Conservation (phyloP, 352 stramenopile species). For the Globisporangium radiosum region DNA sequence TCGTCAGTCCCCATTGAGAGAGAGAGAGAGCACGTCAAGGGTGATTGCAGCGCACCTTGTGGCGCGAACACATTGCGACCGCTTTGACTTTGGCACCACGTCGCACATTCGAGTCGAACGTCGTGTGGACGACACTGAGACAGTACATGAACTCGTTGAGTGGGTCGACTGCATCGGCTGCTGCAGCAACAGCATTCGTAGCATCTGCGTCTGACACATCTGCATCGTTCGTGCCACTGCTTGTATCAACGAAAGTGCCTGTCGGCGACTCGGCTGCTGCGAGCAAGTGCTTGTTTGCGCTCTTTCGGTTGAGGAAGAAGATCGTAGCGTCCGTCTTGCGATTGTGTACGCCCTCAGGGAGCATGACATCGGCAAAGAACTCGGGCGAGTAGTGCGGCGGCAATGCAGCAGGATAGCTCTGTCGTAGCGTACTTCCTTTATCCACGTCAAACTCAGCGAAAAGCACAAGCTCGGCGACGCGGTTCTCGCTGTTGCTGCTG, state of each 20-base stretch:
- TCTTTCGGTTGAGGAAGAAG: slow-evolving; percentile 83
- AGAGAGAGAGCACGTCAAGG: not conserved
- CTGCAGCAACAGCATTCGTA: not conserved
- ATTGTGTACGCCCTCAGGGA: slow-evolving; percentile 86
- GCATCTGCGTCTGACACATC: slow-evolving; percentile 5
- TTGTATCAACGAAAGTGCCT: not conserved
- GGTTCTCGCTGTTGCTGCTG: not conserved
- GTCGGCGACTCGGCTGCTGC: not conserved
- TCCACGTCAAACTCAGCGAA: slow-evolving; percentile 85
- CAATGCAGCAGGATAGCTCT: slow-evolving; percentile 54
- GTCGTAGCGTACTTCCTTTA: slow-evolving; percentile 80
- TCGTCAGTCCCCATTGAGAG: not conserved
- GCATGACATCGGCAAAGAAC: slow-evolving; percentile 87
- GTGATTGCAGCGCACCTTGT: slow-evolving; percentile 45
- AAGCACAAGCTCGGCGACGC: slow-evolving; percentile 65
- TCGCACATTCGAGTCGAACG: slow-evolving; percentile 60
- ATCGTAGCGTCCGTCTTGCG: slow-evolving; percentile 80
- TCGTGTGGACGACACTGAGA: slow-evolving; percentile 80
- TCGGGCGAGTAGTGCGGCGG: slow-evolving; percentile 74
- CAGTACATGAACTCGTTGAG: slow-evolving; percentile 84
- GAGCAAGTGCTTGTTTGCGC: slow-evolving; percentile 9
- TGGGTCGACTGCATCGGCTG: slow-evolving; percentile 18
- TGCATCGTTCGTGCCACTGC: not conserved
- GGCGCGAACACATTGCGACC: slow-evolving; percentile 71
- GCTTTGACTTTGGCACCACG: slow-evolving; percentile 78